These are phyloP conservation scores for Salvia miltiorrhiza DNA, from an alignment of 257 asterid species.

Conservation along the genomic window DNA sequence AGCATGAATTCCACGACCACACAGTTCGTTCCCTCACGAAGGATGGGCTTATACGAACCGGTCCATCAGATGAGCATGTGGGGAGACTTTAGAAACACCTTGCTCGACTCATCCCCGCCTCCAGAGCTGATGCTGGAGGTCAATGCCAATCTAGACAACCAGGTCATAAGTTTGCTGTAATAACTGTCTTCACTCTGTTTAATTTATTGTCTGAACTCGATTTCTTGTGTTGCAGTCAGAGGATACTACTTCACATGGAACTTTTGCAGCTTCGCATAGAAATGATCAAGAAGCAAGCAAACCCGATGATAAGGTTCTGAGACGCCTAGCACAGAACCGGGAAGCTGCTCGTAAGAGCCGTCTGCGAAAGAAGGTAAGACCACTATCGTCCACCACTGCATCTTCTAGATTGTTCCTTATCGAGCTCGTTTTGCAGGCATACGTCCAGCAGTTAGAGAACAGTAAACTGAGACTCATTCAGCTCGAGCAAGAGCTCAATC, in stretches of 20 bases:
- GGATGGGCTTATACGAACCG: constrained; percentile 80
- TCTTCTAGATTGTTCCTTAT: neutral
- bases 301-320: constrained; percentile 60
- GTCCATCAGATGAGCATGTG: constrained; percentile 68
- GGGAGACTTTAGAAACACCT: constrained; percentile 59
- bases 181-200: neutral
- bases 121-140: constrained; percentile 50
- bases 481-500: constrained; percentile 74
- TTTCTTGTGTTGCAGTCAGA: constrained; percentile 39
- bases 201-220: neutral
- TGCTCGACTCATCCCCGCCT: constrained; percentile 41
- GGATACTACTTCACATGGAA: constrained; percentile 73
- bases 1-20: constrained; percentile 69
- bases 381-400: neutral
- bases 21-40: constrained; percentile 65
- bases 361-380: constrained; percentile 64
- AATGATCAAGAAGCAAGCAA: constrained; percentile 65
- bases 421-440: constrained; percentile 48
- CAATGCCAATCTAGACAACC: constrained; percentile 50
- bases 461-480: constrained; percentile 64
- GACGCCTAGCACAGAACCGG: constrained; percentile 85
- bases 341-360: constrained; percentile 90
- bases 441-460: constrained; percentile 77
- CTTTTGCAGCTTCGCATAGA: constrained; percentile 47
- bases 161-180: constrained; percentile 32